Conservation (phyloP, 208 protist genomes). For the Trypanosoma melophagium region DNA sequence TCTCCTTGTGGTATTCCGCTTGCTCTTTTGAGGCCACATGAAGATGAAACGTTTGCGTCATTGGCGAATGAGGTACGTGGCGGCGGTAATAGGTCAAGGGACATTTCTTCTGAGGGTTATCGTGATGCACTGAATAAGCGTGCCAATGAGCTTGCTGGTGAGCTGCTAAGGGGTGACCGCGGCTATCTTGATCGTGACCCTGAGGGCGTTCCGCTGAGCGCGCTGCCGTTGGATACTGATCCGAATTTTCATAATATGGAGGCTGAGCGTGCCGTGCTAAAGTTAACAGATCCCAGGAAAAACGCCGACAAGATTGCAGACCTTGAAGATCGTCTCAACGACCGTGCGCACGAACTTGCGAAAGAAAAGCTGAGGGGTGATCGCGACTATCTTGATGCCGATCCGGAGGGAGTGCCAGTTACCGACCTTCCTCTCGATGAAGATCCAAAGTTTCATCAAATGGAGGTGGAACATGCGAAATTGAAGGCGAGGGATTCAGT, state of each 20-base stretch:
- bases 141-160: conserved; percentile 48
- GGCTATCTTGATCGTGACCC: conserved; percentile 71
- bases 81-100: conserved; percentile 22
- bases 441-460: conserved; percentile 62
- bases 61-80: conserved; percentile 50
- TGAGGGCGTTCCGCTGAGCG: conserved; percentile 54
- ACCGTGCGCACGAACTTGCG: conserved; percentile 50
- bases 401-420: conserved; percentile 53
- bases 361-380: conserved; percentile 38
- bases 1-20: conserved; percentile 63
- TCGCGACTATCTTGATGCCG: conserved; percentile 57
- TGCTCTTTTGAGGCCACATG: conserved; percentile 63
- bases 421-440: conserved; percentile 53
- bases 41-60: conserved; percentile 46
- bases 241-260: conserved; percentile 54
- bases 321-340: conserved; percentile 69
- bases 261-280: conserved; percentile 57
- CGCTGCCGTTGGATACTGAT: conserved; percentile 65
- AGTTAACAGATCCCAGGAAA: conserved; percentile 46
- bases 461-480: conserved; percentile 73
- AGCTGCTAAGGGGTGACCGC: conserved; percentile 55
- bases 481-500: conserved; percentile 54
- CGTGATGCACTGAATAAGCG: conserved; percentile 39
- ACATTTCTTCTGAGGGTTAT: conserved; percentile 15
- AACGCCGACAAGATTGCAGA: conserved; percentile 47